Percentiles rank a stretch among this genome's conserved stretches.
Conservation (phyloP, 2,329 filamentous ascomycete species). For the Cryphonectria japonica region DNA sequence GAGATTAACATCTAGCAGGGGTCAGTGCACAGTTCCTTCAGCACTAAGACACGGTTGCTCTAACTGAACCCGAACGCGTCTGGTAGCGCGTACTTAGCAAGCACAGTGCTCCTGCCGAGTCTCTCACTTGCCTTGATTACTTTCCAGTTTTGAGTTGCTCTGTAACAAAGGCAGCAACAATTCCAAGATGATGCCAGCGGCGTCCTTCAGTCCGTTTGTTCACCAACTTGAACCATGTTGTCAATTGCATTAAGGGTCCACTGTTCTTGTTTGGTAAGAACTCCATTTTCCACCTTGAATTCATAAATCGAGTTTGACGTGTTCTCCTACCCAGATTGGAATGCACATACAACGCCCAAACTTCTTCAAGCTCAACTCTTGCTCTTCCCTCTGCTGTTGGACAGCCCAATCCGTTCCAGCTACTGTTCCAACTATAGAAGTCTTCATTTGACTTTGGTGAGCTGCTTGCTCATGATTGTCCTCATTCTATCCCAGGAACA, state of each 20-base stretch:
- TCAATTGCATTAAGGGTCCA: neutral
- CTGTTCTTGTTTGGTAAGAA: neutral
- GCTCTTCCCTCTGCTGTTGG: neutral
- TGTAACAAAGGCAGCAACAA: neutral
- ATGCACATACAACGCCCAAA: neutral
- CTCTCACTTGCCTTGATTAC: neutral
- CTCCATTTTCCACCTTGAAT: neutral
- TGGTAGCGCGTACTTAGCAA: neutral
- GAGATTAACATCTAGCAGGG: neutral
- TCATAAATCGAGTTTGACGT: neutral
- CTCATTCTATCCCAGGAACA: neutral
- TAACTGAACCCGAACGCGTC: neutral
- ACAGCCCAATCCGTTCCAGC: neutral
- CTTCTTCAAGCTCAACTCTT: neutral
- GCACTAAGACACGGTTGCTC: neutral
- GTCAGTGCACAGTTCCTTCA: neutral
- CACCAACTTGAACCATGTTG: neutral
- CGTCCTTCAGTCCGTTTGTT: no score
- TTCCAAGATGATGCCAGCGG: neutral
- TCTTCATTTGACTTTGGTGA: neutral
- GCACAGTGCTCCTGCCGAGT: neutral
- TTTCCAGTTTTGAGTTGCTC: neutral
- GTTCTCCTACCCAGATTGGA: neutral
- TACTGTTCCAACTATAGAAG: neutral
- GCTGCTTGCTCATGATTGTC: neutral